phyloP scores from a whole-genome alignment of 345 rosid genomes.

The Gossypium herbaceum region DNA sequence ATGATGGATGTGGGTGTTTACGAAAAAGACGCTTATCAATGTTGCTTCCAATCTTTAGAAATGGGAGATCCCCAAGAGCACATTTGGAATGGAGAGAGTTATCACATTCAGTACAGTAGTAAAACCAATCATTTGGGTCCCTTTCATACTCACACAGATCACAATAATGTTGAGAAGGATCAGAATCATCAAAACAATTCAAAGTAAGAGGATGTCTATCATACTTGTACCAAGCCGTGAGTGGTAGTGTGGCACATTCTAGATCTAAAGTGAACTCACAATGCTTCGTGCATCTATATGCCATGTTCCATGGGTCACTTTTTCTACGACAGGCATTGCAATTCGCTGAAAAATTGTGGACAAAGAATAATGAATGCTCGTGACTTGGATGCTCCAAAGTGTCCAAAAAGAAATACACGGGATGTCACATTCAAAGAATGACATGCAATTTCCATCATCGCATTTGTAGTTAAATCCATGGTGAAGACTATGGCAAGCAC shows the following conservation, averaged over 20 bases:
- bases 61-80: neutral
- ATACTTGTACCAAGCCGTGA: neutral
- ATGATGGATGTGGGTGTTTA: neutral
- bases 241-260: neutral
- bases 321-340: neutral
- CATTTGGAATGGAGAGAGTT: neutral
- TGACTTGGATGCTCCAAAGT: neutral
- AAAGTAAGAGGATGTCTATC: neutral
- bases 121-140: neutral
- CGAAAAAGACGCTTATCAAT: neutral
- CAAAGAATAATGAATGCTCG: neutral
- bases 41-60: neutral
- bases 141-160: neutral
- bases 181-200: neutral
- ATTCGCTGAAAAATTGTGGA: neutral
- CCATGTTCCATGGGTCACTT: neutral
- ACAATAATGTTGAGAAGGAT: neutral
- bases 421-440: neutral
- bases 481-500: fast-evolving
- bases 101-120: neutral
- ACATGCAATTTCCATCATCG: neutral
- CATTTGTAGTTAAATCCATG: neutral
- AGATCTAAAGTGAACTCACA: neutral
- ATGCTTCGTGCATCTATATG: neutral
- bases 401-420: neutral